Evolutionary conservation across 2,329 filamentous ascomycete species (phyloP).

Genomic region (Xylariomycetidae sp.): DNA sequence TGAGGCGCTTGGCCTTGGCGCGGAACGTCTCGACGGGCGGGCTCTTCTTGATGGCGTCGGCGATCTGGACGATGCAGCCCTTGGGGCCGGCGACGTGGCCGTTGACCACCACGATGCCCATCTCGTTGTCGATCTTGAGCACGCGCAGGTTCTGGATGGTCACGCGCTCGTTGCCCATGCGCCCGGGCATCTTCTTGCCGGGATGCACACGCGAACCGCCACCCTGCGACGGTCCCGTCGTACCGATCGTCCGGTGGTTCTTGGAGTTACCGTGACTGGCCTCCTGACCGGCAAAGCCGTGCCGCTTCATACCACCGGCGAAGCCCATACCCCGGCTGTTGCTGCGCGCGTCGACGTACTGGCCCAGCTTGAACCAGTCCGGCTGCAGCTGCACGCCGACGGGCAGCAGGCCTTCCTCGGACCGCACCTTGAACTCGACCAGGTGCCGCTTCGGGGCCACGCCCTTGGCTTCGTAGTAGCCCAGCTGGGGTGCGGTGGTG

Average conservation of each 20-base stretch:
- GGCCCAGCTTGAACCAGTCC: slow-evolving; percentile 87
- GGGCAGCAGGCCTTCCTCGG: slow-evolving; percentile 63
- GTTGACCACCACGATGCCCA: slow-evolving; percentile 83
- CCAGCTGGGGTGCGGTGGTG: slow-evolving; percentile 74
- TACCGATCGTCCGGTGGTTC: slow-evolving; percentile 89
- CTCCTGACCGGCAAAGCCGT: slow-evolving; percentile 82
- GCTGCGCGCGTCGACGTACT: slow-evolving; percentile 80
- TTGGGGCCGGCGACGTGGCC: slow-evolving; percentile 85
- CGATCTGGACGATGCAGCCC: slow-evolving; percentile 74
- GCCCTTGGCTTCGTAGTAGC: slow-evolving; percentile 78
- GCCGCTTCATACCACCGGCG: slow-evolving; percentile 95
- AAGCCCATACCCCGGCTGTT: slow-evolving; percentile 86
- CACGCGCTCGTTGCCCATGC: slow-evolving; percentile 85
- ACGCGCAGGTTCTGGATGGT: slow-evolving; percentile 91
- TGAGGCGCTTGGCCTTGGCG: slow-evolving; percentile 36
- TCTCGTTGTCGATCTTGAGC: slow-evolving; percentile 77
- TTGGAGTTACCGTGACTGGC: slow-evolving; percentile 93
- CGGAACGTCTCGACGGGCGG: slow-evolving; percentile 45
- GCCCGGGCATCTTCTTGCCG: slow-evolving; percentile 95
- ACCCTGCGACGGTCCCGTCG: slow-evolving; percentile 82
- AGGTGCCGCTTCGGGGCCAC: slow-evolving; percentile 80
- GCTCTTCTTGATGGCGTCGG: slow-evolving; percentile 85
- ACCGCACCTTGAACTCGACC: slow-evolving; percentile 79
- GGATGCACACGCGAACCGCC: slow-evolving; percentile 87
- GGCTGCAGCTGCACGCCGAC: slow-evolving; percentile 72